These are phyloP conservation scores for cucumber (Cucumis sativus) DNA, from an alignment of 306 rosid genomes.

Conservation along the genomic window Cucumber_9930_V3 NC_026660.2:28049501-28050000, in stretches of 20 bases:
- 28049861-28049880: constrained; percentile 96
- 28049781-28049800: constrained; percentile 89
- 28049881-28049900: constrained; percentile 82
- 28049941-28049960: constrained; percentile 24
- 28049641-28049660: constrained; percentile 73
- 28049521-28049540: constrained; percentile 73
- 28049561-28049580: constrained; percentile 94
- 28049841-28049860: constrained; percentile 88
- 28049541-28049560: constrained; percentile 92
- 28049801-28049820: constrained; percentile 97
- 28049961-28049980: constrained; percentile 11
- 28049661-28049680: constrained; percentile 93
- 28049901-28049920: constrained; percentile 84
- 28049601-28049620: constrained; percentile 13
- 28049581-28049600: constrained; percentile 49
- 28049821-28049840: constrained; percentile 92
- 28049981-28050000: constrained; percentile 8
- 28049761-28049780: constrained; percentile 94
- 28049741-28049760: constrained; percentile 95
- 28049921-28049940: constrained; percentile 39
- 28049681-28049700: constrained; percentile 91
- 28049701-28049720: constrained; percentile 98
- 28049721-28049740: constrained; percentile 94
- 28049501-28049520: constrained; percentile 69
- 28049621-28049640: constrained; percentile 10